Conservation (phyloP, 2,329 filamentous ascomycete genomes). For the Alternaria viburni region DNA sequence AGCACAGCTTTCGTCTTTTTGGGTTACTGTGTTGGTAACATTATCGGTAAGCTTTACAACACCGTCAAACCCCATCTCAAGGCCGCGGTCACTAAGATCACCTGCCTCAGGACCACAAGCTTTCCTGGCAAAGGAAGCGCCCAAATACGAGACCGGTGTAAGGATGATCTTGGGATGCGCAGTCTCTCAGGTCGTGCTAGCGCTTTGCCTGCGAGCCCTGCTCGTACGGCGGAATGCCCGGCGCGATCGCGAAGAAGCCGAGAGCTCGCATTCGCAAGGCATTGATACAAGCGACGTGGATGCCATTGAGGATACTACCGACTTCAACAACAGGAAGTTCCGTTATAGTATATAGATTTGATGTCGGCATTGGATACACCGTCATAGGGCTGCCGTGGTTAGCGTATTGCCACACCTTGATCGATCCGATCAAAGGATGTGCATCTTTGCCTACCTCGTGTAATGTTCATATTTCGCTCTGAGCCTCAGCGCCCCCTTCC, state of each 20-base stretch:
- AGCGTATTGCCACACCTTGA: background rate
- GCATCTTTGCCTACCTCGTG: background rate
- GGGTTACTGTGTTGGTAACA: slow-evolving; percentile 56
- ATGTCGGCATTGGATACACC: background rate
- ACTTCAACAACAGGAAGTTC: slow-evolving; percentile 6
- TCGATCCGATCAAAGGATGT: background rate
- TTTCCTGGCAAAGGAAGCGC: slow-evolving; percentile 54
- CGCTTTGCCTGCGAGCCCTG: slow-evolving; percentile 15
- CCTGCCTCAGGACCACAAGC: slow-evolving; percentile 46
- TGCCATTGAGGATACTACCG: slow-evolving; percentile 4
- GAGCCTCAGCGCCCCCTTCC: background rate
- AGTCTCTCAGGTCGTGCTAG: slow-evolving; percentile 50
- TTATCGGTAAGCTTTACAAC: slow-evolving; percentile 44
- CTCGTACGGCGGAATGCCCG: slow-evolving; percentile 3
- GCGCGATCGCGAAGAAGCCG: slow-evolving; percentile 3
- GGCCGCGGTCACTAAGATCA: background rate
- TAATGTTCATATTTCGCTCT: background rate
- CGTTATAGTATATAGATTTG: background rate
- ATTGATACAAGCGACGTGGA: background rate
- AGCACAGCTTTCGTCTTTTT: slow-evolving; percentile 56
- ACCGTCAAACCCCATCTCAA: background rate
- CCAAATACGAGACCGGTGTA: slow-evolving; percentile 60
- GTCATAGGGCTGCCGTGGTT: background rate
- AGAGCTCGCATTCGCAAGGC: background rate
- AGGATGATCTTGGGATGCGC: slow-evolving; percentile 58